Evolutionary conservation across 2,329 filamentous ascomycete species (phyloP).

Genomic region (Penicillium expansum): DNA sequence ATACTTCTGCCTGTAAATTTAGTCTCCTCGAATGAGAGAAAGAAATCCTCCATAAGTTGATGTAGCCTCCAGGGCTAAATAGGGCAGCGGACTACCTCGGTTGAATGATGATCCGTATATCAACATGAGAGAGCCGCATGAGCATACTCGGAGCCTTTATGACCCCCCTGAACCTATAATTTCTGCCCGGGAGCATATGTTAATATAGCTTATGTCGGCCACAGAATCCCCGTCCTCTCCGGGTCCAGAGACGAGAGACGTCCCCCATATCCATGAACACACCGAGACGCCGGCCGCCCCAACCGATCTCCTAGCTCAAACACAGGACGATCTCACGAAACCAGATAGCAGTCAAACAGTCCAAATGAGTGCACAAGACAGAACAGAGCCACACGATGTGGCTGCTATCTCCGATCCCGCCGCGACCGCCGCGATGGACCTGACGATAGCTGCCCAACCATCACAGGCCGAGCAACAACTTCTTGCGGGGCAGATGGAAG

Average conservation of each 20-base stretch:
- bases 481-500: conserved; percentile 31
- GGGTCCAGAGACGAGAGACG: conserved; percentile 25
- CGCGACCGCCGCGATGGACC: conserved; percentile 4
- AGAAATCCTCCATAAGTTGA: neutral
- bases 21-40: too few relatives aligned
- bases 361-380: conserved; percentile 16
- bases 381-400: neutral
- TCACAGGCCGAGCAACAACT: conserved; percentile 20
- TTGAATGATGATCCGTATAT: conserved; percentile 36
- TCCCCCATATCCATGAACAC: conserved; percentile 24
- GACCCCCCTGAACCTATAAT: conserved; percentile 8
- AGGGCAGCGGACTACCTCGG: conserved; percentile 22
- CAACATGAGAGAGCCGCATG: conserved; percentile 31
- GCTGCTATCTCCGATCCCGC: neutral
- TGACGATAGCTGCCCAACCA: conserved; percentile 9
- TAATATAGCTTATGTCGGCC: conserved; percentile 44
- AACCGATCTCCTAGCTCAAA: conserved; percentile 17
- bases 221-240: conserved; percentile 27
- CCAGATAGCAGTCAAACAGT: conserved; percentile 9
- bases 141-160: conserved; percentile 5
- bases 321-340: conserved; percentile 20
- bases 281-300: conserved; percentile 24
- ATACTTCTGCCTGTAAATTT: neutral
- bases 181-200: conserved; percentile 34
- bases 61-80: neutral